Percentiles rank a stretch among this genome's conserved stretches.
Evolutionary conservation across 1,284 basidiomycete species (phyloP).

Genomic region (Leucoagaricus sp.): DNA sequence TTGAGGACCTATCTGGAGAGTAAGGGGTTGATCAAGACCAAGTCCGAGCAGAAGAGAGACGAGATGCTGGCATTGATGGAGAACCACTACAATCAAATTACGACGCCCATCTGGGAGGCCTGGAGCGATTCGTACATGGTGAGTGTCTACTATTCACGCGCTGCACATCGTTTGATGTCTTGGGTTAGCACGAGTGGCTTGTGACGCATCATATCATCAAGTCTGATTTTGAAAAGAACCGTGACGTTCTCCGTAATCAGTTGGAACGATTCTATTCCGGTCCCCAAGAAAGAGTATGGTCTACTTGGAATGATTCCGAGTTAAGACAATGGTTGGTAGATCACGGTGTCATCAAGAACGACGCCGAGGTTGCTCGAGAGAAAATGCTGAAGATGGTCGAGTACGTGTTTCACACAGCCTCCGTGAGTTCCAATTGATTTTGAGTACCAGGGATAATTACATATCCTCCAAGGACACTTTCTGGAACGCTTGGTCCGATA

Average conservation of each 20-base stretch:
- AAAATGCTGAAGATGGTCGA: constrained; percentile 75
- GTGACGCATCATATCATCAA: constrained; percentile 70
- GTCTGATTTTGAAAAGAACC: constrained; percentile 57
- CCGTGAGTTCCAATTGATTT: background rate
- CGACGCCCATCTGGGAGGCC: constrained; percentile 72
- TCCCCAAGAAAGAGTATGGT: constrained; percentile 60
- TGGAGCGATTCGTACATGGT: constrained; percentile 89
- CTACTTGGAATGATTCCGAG: constrained; percentile 70
- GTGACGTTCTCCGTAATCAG: constrained; percentile 67
- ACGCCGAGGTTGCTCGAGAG: constrained; percentile 71
- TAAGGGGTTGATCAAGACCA: constrained; percentile 71
- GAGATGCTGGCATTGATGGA: constrained; percentile 72
- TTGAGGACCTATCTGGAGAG: constrained; percentile 73
- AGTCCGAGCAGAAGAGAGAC: constrained; percentile 61
- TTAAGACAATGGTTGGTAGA: constrained; percentile 72
- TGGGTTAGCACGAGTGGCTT: constrained; percentile 78
- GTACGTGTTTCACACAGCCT: constrained; percentile 37
- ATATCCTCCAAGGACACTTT: constrained; percentile 64
- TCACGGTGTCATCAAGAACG: constrained; percentile 68
- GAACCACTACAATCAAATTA: constrained; percentile 63
- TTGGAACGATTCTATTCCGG: constrained; percentile 85
- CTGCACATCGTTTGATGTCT: background rate
- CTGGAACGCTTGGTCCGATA: constrained; percentile 79
- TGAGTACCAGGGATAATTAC: constrained; percentile 68
- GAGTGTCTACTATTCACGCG: constrained; percentile 24